Evolutionary conservation across 495 filamentous ascomycete genomes (phyloP).

Genomic region (Cryomyces antarcticus): DNA sequence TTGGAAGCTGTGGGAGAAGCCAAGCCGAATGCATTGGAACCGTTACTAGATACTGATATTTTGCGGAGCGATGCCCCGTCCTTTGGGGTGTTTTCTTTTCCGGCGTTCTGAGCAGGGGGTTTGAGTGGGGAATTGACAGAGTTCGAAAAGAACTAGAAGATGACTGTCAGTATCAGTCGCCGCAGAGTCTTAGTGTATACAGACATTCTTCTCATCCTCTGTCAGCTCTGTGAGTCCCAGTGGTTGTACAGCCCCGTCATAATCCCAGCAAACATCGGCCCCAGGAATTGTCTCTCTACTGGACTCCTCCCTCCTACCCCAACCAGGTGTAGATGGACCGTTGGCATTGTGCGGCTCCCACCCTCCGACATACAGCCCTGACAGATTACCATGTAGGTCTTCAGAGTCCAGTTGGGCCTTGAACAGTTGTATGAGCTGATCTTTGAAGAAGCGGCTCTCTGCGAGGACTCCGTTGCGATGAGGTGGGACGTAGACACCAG

Average conservation of each 20-base stretch:
- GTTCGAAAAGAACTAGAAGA: conserved; percentile 43
- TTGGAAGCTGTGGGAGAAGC: conserved; percentile 46
- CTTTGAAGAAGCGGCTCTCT: conserved; percentile 58
- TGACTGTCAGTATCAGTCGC: neutral
- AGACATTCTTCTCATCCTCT: conserved; percentile 66
- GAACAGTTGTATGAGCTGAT: conserved; percentile 62
- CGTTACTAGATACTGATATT: conserved; percentile 44
- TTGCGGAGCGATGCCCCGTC: conserved; percentile 43
- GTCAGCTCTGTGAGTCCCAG: conserved; percentile 58
- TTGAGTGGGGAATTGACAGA: conserved; percentile 91
- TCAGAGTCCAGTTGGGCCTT: conserved; percentile 35
- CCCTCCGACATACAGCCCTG: conserved; percentile 49
- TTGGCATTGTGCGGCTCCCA: conserved; percentile 57
- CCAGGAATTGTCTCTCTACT: conserved; percentile 37
- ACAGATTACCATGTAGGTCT: conserved; percentile 37
- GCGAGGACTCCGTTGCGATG: conserved; percentile 37
- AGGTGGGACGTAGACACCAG: conserved; percentile 39
- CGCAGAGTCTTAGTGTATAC: conserved; percentile 6
- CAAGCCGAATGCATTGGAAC: conserved; percentile 24
- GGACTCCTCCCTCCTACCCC: conserved; percentile 57
- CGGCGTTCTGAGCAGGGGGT: conserved; percentile 47
- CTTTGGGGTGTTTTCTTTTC: conserved; percentile 45
- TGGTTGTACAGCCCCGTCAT: conserved; percentile 48
- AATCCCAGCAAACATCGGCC: conserved; percentile 80
- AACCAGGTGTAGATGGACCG: conserved; percentile 39